Conservation (phyloP, 2,329 filamentous ascomycete species). For the Chaetoscypha palmicola region DNA sequence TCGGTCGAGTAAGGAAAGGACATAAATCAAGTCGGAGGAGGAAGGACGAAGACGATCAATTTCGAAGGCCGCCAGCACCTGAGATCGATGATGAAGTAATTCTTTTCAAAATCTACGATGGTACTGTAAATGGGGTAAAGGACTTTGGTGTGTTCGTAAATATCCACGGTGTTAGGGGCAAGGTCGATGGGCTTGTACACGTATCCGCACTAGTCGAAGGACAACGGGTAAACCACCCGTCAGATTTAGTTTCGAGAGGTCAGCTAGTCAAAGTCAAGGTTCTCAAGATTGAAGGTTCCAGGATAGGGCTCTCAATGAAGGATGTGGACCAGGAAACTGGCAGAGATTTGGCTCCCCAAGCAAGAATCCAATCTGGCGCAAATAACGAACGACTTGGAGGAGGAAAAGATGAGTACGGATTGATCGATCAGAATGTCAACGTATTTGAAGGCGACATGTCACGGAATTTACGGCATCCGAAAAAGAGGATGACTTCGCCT, state of each 20-base stretch:
- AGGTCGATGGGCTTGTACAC: conserved; percentile 88
- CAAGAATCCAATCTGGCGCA: conserved; percentile 76
- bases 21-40: conserved; percentile 36
- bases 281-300: conserved; percentile 70
- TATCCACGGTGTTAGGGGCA: conserved; percentile 76
- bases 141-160: conserved; percentile 96
- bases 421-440: conserved; percentile 45
- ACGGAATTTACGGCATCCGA: conserved; percentile 50
- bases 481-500: conserved; percentile 92
- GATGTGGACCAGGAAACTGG: conserved; percentile 90
- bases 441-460: conserved; percentile 56
- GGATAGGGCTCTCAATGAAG: conserved; percentile 91
- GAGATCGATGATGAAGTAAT: conserved; percentile 78
- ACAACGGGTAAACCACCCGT: conserved; percentile 83
- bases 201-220: conserved; percentile 82
- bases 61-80: conserved; percentile 57
- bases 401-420: conserved; percentile 49
- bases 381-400: conserved; percentile 80
- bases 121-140: conserved; percentile 84
- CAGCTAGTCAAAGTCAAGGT: conserved; percentile 93
- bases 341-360: conserved; percentile 71
- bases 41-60: conserved; percentile 48
- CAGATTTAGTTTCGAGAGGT: conserved; percentile 72
- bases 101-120: conserved; percentile 82
- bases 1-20: conserved; percentile 42